These are phyloP conservation scores for Scopulariopsis brevicaulis DNA, from an alignment of 2,329 filamentous ascomycete genomes.

Conservation along the genomic window DNA sequence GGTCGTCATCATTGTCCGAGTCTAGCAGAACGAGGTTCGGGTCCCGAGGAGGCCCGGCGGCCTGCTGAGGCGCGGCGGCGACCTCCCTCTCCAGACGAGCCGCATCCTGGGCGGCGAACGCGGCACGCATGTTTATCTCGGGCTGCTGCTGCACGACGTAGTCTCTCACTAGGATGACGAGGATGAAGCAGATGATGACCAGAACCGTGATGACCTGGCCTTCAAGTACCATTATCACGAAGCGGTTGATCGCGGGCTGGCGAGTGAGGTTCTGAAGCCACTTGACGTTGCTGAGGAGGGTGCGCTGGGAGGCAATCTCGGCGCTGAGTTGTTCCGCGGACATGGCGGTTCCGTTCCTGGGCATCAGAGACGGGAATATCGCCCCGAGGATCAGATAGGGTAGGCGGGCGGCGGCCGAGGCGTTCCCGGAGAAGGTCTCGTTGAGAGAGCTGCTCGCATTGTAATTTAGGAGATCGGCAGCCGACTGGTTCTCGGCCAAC, in stretches of 20 bases:
- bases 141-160: constrained; percentile 98
- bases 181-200: constrained; percentile 86
- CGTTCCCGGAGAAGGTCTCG: neutral
- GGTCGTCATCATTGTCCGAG: neutral
- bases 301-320: constrained; percentile 13
- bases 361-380: constrained; percentile 1
- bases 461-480: neutral
- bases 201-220: constrained; percentile 88
- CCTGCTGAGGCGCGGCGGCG: neutral
- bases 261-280: constrained; percentile 53
- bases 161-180: constrained; percentile 93
- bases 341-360: neutral
- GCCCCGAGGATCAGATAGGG: constrained; percentile 1
- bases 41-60: neutral
- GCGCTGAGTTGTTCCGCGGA: neutral
- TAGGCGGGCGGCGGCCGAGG: neutral
- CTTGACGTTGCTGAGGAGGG: constrained; percentile 44
- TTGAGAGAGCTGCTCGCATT: neutral
- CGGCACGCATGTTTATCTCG: constrained; percentile 70
- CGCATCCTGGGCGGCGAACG: constrained; percentile 31
- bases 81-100: neutral
- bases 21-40: neutral
- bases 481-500: constrained; percentile 5
- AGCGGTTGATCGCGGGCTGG: constrained; percentile 61
- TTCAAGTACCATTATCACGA: constrained; percentile 74